Conservation (phyloP, 148 eudicot species). For the Vaccinium vitisidaea region DNA sequence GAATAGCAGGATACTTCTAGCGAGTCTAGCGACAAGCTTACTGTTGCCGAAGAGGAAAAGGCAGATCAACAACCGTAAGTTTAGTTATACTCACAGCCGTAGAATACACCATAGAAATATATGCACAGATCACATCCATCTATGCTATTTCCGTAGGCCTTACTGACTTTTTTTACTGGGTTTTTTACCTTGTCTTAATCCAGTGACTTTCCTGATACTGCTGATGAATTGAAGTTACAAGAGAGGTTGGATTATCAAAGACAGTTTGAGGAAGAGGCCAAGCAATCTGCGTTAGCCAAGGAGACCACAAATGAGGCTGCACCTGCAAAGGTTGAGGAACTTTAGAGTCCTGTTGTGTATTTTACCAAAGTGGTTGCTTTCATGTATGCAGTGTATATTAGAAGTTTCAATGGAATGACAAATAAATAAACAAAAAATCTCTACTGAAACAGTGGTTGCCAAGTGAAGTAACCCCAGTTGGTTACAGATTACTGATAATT, state of each 20-base stretch:
- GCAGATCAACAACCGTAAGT: constrained; percentile 37
- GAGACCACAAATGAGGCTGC: background rate
- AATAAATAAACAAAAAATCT: no score
- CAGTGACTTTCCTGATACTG: constrained; percentile 43
- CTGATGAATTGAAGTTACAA: constrained; percentile 40
- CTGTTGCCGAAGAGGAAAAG: constrained; percentile 27
- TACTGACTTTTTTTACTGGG: background rate
- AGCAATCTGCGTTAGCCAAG: constrained; percentile 11
- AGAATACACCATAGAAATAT: background rate
- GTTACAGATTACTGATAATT: no score
- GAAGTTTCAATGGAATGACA: no score
- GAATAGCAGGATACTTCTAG: constrained; percentile 26
- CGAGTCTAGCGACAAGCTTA: constrained; percentile 25
- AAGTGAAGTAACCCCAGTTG: no score
- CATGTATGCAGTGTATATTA: no score
- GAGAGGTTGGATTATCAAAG: constrained; percentile 70
- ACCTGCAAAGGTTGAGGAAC: background rate
- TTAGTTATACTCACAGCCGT: background rate
- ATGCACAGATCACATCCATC: background rate
- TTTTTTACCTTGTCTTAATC: constrained; percentile 18
- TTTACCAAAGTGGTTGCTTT: no score
- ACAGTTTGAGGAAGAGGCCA: constrained; percentile 45
- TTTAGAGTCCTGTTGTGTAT: background rate
- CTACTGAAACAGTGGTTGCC: no score
- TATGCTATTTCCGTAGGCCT: no score